phyloP scores from a whole-genome alignment of 768 basidiomycete species.

The Suillus variegatus region DNA sequence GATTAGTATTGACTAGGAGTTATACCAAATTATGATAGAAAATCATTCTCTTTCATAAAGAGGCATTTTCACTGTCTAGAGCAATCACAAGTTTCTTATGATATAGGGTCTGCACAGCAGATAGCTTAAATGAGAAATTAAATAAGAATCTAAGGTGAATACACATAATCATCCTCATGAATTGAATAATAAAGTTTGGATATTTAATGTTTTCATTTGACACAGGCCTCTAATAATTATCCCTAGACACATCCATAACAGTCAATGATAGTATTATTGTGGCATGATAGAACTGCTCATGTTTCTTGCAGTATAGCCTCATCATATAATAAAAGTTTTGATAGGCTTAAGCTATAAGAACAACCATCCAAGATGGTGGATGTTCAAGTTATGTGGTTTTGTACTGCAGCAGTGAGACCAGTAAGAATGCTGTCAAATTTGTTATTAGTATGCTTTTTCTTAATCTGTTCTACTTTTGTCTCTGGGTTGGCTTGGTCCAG shows the following conservation, averaged over 20 bases:
- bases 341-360: background rate
- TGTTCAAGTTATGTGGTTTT: background rate
- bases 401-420: background rate
- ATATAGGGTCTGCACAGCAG: background rate
- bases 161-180: background rate
- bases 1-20: background rate
- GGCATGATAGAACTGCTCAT: background rate
- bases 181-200: background rate
- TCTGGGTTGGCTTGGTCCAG: background rate
- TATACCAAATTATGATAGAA: background rate
- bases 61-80: rapidly evolving
- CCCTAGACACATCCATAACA: no score
- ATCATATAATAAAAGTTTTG: background rate
- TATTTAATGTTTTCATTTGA: background rate
- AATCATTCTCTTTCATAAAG: background rate
- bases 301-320: background rate
- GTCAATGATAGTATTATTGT: no score
- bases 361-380: background rate
- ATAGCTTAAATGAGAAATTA: background rate
- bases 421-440: background rate
- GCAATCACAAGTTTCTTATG: background rate
- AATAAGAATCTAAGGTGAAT: background rate
- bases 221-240: background rate
- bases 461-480: background rate
- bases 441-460: background rate